These are phyloP conservation scores for Dendryphion nanum DNA, from an alignment of 2,329 filamentous ascomycete species.

Conservation along the genomic window DNA sequence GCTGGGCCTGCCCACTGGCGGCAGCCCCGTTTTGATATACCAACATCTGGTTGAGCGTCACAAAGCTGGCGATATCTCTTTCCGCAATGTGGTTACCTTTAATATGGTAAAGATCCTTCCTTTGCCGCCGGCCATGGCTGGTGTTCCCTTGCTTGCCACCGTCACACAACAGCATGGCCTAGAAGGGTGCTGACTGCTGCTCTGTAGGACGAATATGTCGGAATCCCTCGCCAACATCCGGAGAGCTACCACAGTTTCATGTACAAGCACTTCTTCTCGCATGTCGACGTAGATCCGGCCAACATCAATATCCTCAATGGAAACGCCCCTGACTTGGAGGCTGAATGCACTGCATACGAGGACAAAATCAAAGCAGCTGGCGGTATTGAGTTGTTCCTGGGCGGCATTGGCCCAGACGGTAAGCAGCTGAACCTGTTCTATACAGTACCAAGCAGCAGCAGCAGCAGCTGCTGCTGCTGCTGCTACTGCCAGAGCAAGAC, in stretches of 20 bases:
- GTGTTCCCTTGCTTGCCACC: slow-evolving; percentile 13
- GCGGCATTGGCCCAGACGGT: slow-evolving; percentile 82
- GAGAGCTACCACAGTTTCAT: slow-evolving; percentile 90
- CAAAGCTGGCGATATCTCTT: slow-evolving; percentile 74
- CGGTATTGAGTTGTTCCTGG: slow-evolving; percentile 82
- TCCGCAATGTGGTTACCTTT: slow-evolving; percentile 86
- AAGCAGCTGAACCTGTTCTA: too few species aligned
- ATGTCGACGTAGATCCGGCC: slow-evolving; percentile 74
- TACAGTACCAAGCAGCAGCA: too few species aligned
- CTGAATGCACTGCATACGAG: slow-evolving; percentile 78
- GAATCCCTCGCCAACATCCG: slow-evolving; percentile 76
- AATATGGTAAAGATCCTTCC: slow-evolving; percentile 66
- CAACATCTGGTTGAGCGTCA: slow-evolving; percentile 69
- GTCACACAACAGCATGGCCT: slow-evolving; percentile 18
- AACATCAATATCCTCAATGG: slow-evolving; percentile 85
- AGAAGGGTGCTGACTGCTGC: slow-evolving; percentile 13
- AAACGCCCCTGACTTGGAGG: slow-evolving; percentile 71
- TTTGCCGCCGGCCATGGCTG: slow-evolving; percentile 7
- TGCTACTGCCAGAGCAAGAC: too few species aligned
- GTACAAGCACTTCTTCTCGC: slow-evolving; percentile 90
- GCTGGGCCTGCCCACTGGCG: slow-evolving; percentile 79
- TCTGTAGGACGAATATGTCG: slow-evolving; percentile 77
- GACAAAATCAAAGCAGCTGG: slow-evolving; percentile 70
- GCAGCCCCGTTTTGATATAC: slow-evolving; percentile 77
- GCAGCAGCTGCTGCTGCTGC: too few species aligned